Evolutionary conservation across 139 green algal species (phyloP).

Genomic region (Coelastrella sp.): DNA sequence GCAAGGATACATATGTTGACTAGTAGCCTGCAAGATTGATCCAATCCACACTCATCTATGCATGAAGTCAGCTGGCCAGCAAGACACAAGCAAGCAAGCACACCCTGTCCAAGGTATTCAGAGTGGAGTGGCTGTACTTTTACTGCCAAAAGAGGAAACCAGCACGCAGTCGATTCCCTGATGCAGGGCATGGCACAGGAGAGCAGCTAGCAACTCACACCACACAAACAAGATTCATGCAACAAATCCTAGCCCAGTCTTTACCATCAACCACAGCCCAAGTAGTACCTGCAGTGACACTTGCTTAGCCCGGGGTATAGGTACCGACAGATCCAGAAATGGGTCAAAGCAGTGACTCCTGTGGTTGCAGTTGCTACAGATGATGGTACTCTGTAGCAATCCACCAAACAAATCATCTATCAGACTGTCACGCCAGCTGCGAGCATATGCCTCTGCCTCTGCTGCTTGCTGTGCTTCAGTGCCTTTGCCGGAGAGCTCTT

Average conservation of each 20-base stretch:
- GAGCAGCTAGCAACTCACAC: too few relatives aligned
- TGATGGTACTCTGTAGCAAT: slow-evolving; percentile 82
- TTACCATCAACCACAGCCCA: not conserved
- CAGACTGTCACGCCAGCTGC: slow-evolving; percentile 70
- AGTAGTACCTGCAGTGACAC: slow-evolving; percentile 40
- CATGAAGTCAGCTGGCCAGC: too few relatives aligned
- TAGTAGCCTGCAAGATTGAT: too few relatives aligned
- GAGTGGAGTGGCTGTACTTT: too few relatives aligned
- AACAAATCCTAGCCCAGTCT: not conserved
- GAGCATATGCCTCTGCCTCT: slow-evolving; percentile 71
- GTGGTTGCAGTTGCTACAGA: slow-evolving; percentile 70
- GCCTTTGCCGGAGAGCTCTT: slow-evolving; percentile 71
- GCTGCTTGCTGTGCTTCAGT: slow-evolving; percentile 72
- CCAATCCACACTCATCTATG: too few relatives aligned
- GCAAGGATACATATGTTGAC: too few relatives aligned
- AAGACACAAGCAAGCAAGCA: too few relatives aligned
- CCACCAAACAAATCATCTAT: slow-evolving; percentile 86
- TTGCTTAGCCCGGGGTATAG: slow-evolving; percentile 62
- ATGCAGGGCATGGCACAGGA: too few relatives aligned
- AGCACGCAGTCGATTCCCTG: too few relatives aligned
- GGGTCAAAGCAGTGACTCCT: slow-evolving; percentile 82
- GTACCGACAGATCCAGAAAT: slow-evolving; percentile 82
- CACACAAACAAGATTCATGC: not conserved
- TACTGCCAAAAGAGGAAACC: too few relatives aligned
- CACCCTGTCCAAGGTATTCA: too few relatives aligned